Evolutionary conservation across 805 yeast species (phyloP).

Genomic region (Schizosaccharomyces pombe): ASM294v3 CU329670.1:2531501-2532000

Average conservation of each 20-base stretch:
- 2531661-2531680: constrained; percentile 45
- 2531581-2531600: constrained; percentile 41
- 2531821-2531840: constrained; percentile 29
- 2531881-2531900: constrained; percentile 28
- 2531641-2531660: constrained; percentile 21
- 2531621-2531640: constrained; percentile 13
- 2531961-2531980: constrained; percentile 28
- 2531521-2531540: constrained; percentile 29
- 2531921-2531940: constrained; percentile 36
- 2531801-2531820: constrained; percentile 14
- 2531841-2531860: constrained; percentile 43
- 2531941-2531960: constrained; percentile 30
- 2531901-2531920: constrained; percentile 21
- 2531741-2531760: constrained; percentile 8
- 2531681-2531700: constrained; percentile 30
- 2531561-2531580: constrained; percentile 28
- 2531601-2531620: constrained; percentile 40
- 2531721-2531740: constrained; percentile 12
- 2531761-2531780: constrained; percentile 11
- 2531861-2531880: constrained; percentile 30
- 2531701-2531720: constrained; percentile 17
- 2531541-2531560: constrained; percentile 31
- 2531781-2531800: constrained; percentile 14
- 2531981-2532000: constrained; percentile 29
- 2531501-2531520: background rate